Conservation (phyloP, 164 flowering plant genomes). For the Tetracentron sinense region DNA sequence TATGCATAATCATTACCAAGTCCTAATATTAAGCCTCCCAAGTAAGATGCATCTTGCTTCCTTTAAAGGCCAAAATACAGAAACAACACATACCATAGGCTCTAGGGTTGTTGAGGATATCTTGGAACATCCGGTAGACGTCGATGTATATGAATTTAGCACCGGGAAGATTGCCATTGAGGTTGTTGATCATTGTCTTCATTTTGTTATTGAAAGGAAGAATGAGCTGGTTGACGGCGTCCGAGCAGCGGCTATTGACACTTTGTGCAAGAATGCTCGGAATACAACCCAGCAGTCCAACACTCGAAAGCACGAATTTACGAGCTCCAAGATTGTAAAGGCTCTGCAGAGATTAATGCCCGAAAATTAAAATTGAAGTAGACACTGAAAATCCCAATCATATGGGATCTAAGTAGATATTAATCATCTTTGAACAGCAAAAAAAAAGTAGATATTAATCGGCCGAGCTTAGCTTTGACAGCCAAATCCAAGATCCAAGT, state of each 20-base stretch:
- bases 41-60: not conserved
- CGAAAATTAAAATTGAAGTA: not conserved
- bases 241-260: constrained; percentile 42
- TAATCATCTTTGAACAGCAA: too few relatives aligned
- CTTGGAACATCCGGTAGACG: constrained; percentile 44
- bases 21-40: not conserved
- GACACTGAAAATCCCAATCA: too few relatives aligned
- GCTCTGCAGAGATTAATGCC: constrained; percentile 30
- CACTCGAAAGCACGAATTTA: constrained; percentile 52
- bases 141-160: constrained; percentile 51
- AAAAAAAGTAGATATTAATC: too few relatives aligned
- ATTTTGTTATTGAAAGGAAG: constrained; percentile 58
- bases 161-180: constrained; percentile 59
- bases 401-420: too few relatives aligned
- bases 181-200: constrained; percentile 47
- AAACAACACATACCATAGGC: constrained; percentile 42
- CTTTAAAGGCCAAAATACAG: too few relatives aligned
- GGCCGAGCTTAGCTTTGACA: too few relatives aligned
- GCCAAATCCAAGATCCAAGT: too few relatives aligned
- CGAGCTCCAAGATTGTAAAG: constrained; percentile 74
- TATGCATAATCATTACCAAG: too few relatives aligned
- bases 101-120: constrained; percentile 42
- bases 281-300: constrained; percentile 75
- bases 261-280: constrained; percentile 67
- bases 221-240: constrained; percentile 50